These are phyloP conservation scores for Sporobolus alterniflorus DNA, from an alignment of 202 grass and related monocot genomes.

Conservation along the genomic window DNA sequence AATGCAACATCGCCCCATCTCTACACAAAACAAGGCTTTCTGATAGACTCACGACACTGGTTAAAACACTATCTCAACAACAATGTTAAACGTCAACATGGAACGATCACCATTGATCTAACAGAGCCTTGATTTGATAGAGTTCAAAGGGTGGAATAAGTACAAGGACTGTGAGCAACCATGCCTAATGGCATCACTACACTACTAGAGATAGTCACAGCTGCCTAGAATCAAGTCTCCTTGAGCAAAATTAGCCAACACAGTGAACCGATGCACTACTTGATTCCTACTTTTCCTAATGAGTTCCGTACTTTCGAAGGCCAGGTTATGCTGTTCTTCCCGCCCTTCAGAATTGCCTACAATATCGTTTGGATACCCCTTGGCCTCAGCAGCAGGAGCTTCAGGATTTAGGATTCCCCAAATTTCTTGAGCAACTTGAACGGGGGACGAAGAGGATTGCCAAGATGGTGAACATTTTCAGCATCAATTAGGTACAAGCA, in stretches of 20 bases:
- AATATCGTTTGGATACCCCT: not conserved
- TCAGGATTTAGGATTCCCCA: not conserved
- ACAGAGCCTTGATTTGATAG: too few species aligned
- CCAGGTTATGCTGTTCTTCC: not conserved
- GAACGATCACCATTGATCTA: not conserved
- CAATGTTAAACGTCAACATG: too few species aligned
- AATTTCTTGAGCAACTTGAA: constrained; percentile 13
- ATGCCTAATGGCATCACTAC: too few species aligned
- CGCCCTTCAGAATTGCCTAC: not conserved
- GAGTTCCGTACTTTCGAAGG: not conserved
- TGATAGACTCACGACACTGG: too few species aligned
- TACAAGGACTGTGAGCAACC: not conserved
- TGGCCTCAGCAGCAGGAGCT: not conserved
- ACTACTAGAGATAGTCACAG: not conserved
- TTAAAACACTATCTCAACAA: too few species aligned
- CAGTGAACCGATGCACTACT: not conserved
- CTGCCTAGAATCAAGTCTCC: not conserved
- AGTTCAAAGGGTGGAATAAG: not conserved
- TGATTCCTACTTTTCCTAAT: constrained; percentile 7
- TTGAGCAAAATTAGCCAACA: constrained; percentile 7
- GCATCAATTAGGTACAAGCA: constrained; percentile 42
- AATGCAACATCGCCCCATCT: too few species aligned
- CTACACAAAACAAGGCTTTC: too few species aligned
- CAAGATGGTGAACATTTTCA: constrained; percentile 36
- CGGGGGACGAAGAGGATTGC: constrained; percentile 52